Conservation (phyloP, 75 land plant species). For the Picea glauca region DNA sequence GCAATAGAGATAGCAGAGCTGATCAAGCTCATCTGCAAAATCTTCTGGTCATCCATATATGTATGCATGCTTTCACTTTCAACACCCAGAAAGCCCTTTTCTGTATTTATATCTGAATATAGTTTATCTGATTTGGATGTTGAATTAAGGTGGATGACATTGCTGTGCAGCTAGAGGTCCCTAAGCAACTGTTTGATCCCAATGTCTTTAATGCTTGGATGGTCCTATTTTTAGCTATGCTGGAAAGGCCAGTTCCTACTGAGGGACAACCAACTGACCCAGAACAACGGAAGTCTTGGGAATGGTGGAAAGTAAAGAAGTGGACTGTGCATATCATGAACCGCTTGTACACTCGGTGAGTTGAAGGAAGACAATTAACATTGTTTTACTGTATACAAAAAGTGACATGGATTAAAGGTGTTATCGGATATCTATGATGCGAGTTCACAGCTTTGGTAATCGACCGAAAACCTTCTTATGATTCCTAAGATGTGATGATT, state of each 20-base stretch:
- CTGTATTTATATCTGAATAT: slow-evolving; percentile 5
- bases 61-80: slow-evolving; percentile 43
- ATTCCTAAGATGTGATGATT: too few relatives aligned
- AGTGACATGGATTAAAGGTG: background rate
- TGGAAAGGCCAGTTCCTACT: slow-evolving; percentile 93
- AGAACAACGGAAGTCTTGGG: slow-evolving; percentile 89
- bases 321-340: slow-evolving; percentile 97
- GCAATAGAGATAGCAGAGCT: slow-evolving; percentile 88
- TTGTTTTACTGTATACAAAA: background rate
- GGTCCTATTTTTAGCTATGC: slow-evolving; percentile 70
- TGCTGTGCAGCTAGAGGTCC: slow-evolving; percentile 80
- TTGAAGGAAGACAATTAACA: background rate
- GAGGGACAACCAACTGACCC: slow-evolving; percentile 97
- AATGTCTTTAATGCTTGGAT: slow-evolving; percentile 89
- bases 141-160: slow-evolving; percentile 7
- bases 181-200: slow-evolving; percentile 81
- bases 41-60: slow-evolving; percentile 99
- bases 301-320: slow-evolving; percentile 99
- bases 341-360: slow-evolving; percentile 82
- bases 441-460: too few relatives aligned
- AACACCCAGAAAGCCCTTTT: background rate
- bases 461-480: too few relatives aligned
- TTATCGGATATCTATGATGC: background rate
- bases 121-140: background rate
- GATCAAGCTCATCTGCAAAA: slow-evolving; percentile 95